Base-by-base conservation (phyloP, 352 stramenopile species). In the Phytophthora vignae region DNA sequence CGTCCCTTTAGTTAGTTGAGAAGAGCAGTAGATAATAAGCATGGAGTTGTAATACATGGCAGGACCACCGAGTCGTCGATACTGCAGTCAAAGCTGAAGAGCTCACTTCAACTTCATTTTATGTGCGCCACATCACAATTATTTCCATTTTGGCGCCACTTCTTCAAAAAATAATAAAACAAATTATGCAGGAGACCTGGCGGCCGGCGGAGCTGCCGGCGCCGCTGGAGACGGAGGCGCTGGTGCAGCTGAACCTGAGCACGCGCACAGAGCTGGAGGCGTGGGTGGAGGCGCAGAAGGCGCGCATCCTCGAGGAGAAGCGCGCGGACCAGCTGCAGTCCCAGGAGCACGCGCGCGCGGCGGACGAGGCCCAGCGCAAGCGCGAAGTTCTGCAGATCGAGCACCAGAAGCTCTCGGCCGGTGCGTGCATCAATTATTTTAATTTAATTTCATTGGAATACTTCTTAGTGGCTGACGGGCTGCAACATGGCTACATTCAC, bases 221-320 rank as follows among this genome's bases (percentile, higher is more conserved):
- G 17, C 61, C 69, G 67, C 71, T 88, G 46, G 77, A 82, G 60
- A 85, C 75, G 33, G 79, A 88, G 17, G 38, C 71, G 64, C 61
- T 88, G 25, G 65, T 83, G 42, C 76, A 84, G 69, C 67, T 61
- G 48, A 88, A 87, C 27, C 63, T 87, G 27, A 81, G 62, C 56
- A 83, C 78, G 46, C 81, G 81, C 42, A 54, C 56, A n/a, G 74
- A 86, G 46, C 53, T 88, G 44, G 78, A 87, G 55, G 49, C 71
- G 25, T 88, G 81, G 81, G 70, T 87, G 22, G 74, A 81, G 49
- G 62, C 64, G 15, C 81, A 87, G 54, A 88, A 83, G 66, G 67
- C 55, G 53, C 70, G 62, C 11, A 61, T 88, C 3, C 55, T 81
- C 14, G 66, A 78, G 59, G 77, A 86, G 48, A 88, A 84, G 66